Evolutionary conservation across 495 filamentous ascomycete genomes (phyloP).

Genomic region (Saxophila tyrrhenica): DNA sequence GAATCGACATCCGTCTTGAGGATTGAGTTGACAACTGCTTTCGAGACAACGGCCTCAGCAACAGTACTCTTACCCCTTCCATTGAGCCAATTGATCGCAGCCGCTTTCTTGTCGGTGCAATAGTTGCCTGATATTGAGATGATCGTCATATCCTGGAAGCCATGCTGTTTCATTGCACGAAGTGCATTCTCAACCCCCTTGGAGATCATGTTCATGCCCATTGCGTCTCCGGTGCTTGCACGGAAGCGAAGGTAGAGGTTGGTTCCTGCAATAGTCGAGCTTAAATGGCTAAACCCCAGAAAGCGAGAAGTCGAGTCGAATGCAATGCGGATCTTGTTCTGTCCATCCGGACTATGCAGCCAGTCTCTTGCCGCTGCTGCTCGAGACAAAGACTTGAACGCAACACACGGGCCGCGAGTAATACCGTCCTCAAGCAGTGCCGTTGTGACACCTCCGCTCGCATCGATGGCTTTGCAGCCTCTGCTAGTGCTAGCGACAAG

Average conservation of each 20-base stretch:
- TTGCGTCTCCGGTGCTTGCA: conserved; percentile 94
- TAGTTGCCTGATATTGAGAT: conserved; percentile 93
- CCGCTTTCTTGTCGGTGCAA: conserved; percentile 97
- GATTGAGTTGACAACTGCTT: conserved; percentile 69
- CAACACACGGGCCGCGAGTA: conserved; percentile 90
- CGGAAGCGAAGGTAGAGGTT: conserved; percentile 96
- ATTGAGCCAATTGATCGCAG: conserved; percentile 98
- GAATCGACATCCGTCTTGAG: conserved; percentile 88
- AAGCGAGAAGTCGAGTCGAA: conserved; percentile 96
- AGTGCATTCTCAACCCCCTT: conserved; percentile 96
- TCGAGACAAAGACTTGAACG: conserved; percentile 74
- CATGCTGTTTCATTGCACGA: conserved; percentile 77
- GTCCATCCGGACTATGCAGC: conserved; percentile 85
- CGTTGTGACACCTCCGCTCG: conserved; percentile 83
- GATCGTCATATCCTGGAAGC: conserved; percentile 94
- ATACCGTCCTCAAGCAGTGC: conserved; percentile 94
- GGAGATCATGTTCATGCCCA: conserved; percentile 99
- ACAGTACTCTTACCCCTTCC: conserved; percentile 94
- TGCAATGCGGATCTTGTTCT: conserved; percentile 66
- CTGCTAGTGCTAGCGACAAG: conserved; percentile 86
- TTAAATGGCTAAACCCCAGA: conserved; percentile 76
- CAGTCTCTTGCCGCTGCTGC: conserved; percentile 93
- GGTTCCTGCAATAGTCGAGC: conserved; percentile 84
- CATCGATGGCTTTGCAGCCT: conserved; percentile 93
- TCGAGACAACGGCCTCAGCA: conserved; percentile 93